Conservation (phyloP, 2,329 filamentous ascomycete species). For the Colletotrichum melonis region DNA sequence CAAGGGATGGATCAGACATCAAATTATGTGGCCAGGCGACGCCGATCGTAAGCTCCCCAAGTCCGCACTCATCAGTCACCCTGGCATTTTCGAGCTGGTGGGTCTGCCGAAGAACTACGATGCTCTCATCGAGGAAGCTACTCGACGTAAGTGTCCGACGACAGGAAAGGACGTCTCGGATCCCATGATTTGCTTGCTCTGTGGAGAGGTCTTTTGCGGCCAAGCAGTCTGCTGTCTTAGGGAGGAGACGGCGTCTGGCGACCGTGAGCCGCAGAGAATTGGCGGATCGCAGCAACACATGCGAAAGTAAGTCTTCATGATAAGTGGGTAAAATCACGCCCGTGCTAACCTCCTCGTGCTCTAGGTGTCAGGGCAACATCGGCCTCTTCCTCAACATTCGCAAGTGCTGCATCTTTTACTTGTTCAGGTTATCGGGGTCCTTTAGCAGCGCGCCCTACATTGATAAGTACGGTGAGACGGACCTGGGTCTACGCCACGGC, state of each 20-base stretch:
- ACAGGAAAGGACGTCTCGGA: constrained; percentile 93
- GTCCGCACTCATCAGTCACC: constrained; percentile 75
- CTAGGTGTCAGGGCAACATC: constrained; percentile 86
- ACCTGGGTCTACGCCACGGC: constrained; percentile 87
- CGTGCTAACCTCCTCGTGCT: background rate
- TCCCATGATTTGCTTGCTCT: constrained; percentile 92
- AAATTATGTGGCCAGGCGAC: constrained; percentile 52
- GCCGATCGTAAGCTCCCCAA: constrained; percentile 42
- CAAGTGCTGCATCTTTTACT: constrained; percentile 91
- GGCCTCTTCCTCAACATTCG: constrained; percentile 97
- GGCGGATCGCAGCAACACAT: constrained; percentile 95
- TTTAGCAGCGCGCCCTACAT: constrained; percentile 93
- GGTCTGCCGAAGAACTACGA: constrained; percentile 94
- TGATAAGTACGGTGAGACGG: constrained; percentile 94
- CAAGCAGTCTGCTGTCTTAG: constrained; percentile 92
- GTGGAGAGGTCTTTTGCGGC: constrained; percentile 95
- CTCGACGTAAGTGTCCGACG: constrained; percentile 83
- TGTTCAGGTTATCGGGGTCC: constrained; percentile 84
- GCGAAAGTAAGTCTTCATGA: constrained; percentile 71
- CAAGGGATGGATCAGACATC: constrained; percentile 80
- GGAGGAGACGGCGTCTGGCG: constrained; percentile 59
- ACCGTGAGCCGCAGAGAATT: constrained; percentile 61
- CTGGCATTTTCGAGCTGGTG: constrained; percentile 92
- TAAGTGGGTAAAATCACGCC: background rate
- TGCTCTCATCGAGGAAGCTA: constrained; percentile 90